phyloP scores from a whole-genome alignment of 768 basidiomycete genomes.

The Rhodotorula paludigena region DNA sequence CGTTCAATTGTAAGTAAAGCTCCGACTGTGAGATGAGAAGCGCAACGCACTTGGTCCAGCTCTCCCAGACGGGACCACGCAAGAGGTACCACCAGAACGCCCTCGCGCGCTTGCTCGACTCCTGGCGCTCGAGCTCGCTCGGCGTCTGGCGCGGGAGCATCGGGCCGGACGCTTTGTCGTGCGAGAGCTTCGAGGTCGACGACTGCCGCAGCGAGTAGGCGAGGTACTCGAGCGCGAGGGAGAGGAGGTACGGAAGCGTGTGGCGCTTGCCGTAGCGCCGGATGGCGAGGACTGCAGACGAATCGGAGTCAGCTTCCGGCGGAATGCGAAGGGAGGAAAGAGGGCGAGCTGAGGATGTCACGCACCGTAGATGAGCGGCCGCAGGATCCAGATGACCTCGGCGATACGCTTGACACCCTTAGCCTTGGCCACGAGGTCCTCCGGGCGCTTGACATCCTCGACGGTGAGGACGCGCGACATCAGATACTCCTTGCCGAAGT shows the following conservation, averaged over 20 bases:
- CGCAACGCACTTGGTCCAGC: conserved; percentile 40
- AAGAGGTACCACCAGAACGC: conserved; percentile 41
- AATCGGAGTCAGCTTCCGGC: neutral
- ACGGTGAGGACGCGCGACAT: conserved; percentile 35
- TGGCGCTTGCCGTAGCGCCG: conserved; percentile 40
- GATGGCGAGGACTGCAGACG: conserved; percentile 35
- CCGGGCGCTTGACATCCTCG: conserved; percentile 40
- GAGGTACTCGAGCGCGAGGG: conserved; percentile 43
- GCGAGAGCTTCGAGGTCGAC: conserved; percentile 10
- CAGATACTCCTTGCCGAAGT: conserved; percentile 39
- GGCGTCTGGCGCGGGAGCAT: conserved; percentile 19
- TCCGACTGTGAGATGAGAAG: no score
- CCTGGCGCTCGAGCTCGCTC: conserved; percentile 38
- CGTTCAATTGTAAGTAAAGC: no score
- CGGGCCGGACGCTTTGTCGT: conserved; percentile 24
- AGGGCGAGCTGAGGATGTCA: no score
- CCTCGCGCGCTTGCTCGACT: conserved; percentile 31
- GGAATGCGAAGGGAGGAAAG: neutral
- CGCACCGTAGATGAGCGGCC: conserved; percentile 44
- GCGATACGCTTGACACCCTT: conserved; percentile 33
- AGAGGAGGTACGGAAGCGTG: conserved; percentile 43
- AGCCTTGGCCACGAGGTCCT: conserved; percentile 40
- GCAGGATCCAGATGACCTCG: conserved; percentile 42
- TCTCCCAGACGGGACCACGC: conserved; percentile 41
- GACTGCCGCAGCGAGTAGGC: conserved; percentile 34